These are phyloP conservation scores for Candolleomyces efflorescens DNA, from an alignment of 768 basidiomycete genomes.

Conservation along the genomic window DNA sequence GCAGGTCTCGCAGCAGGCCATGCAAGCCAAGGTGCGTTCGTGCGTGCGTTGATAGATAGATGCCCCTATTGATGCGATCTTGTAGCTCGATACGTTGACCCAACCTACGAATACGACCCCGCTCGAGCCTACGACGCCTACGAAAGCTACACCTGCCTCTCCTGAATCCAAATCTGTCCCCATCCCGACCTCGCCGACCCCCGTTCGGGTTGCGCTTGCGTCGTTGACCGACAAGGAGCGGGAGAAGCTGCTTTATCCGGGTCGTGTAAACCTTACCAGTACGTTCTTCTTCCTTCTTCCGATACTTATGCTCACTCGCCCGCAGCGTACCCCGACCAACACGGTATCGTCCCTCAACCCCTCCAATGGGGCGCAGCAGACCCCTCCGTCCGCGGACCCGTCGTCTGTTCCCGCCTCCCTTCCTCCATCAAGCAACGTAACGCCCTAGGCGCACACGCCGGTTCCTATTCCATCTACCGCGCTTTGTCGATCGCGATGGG, in stretches of 20 bases:
- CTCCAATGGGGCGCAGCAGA: slow-evolving; percentile 78
- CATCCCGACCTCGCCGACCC: slow-evolving; percentile 16
- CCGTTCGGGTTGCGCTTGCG: slow-evolving; percentile 1
- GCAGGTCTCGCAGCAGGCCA: slow-evolving; percentile 68
- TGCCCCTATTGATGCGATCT: slow-evolving; percentile 2
- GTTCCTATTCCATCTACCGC: slow-evolving; percentile 93
- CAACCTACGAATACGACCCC: slow-evolving; percentile 16
- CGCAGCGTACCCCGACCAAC: slow-evolving; percentile 87
- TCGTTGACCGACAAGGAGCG: slow-evolving; percentile 53
- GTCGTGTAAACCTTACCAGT: slow-evolving; percentile 83
- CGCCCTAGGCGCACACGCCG: slow-evolving; percentile 90
- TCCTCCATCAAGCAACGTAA: slow-evolving; percentile 86
- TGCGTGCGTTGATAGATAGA: neutral
- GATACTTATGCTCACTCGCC: slow-evolving; percentile 4
- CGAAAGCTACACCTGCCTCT: slow-evolving; percentile 15
- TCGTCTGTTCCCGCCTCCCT: slow-evolving; percentile 84
- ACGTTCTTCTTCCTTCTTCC: slow-evolving; percentile 26
- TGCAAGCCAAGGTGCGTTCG: slow-evolving; percentile 75
- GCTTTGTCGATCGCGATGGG: slow-evolving; percentile 92
- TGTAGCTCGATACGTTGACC: slow-evolving; percentile 44
- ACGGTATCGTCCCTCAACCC: slow-evolving; percentile 77
- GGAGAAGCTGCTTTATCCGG: slow-evolving; percentile 76
- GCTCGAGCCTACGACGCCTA: slow-evolving; percentile 27
- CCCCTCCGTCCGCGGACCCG: slow-evolving; percentile 69
- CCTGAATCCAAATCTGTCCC: neutral